Evolutionary conservation across 345 rosid species (phyloP).

Genomic region (Turritis glabra): DNA sequence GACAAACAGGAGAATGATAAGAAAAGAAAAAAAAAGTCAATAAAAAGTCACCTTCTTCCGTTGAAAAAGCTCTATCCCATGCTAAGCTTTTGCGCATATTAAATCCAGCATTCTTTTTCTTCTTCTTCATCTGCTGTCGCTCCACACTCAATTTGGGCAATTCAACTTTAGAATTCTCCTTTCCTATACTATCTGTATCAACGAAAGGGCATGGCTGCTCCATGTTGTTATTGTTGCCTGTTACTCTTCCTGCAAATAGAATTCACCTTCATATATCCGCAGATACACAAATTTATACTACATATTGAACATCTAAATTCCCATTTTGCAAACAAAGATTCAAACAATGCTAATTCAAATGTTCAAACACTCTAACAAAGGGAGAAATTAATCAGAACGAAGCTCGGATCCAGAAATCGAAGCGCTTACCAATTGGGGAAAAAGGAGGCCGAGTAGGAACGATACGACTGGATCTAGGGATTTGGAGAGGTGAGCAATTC

Average conservation of each 20-base stretch:
- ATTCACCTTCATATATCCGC: not conserved
- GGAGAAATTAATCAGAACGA: not conserved
- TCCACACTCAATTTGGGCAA: slow-evolving; percentile 57
- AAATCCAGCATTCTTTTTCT: slow-evolving; percentile 72
- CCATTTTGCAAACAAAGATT: not conserved
- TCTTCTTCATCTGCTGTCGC: slow-evolving; percentile 84
- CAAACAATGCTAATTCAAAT: not conserved
- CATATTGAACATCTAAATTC: not conserved
- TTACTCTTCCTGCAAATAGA: slow-evolving; percentile 36
- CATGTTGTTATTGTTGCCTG: slow-evolving; percentile 21
- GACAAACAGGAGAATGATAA: not conserved
- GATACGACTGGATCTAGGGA: slow-evolving; percentile 45
- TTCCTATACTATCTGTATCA: slow-evolving; percentile 35
- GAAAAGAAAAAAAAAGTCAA: not conserved
- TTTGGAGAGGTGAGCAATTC: slow-evolving; percentile 69
- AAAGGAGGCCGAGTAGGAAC: slow-evolving; percentile 34
- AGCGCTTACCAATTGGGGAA: slow-evolving; percentile 45
- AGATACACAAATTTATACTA: not conserved
- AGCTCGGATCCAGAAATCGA: not conserved
- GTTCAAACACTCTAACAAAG: not conserved
- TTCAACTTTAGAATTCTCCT: slow-evolving; percentile 60
- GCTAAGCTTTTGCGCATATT: slow-evolving; percentile 94
- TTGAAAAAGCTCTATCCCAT: slow-evolving; percentile 83
- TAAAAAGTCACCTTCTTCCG: slow-evolving; percentile 71
- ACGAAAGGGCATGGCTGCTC: slow-evolving; percentile 28